These are phyloP conservation scores for Royoungia palumana DNA, from an alignment of 768 basidiomycete genomes.

Conservation along the genomic window DNA sequence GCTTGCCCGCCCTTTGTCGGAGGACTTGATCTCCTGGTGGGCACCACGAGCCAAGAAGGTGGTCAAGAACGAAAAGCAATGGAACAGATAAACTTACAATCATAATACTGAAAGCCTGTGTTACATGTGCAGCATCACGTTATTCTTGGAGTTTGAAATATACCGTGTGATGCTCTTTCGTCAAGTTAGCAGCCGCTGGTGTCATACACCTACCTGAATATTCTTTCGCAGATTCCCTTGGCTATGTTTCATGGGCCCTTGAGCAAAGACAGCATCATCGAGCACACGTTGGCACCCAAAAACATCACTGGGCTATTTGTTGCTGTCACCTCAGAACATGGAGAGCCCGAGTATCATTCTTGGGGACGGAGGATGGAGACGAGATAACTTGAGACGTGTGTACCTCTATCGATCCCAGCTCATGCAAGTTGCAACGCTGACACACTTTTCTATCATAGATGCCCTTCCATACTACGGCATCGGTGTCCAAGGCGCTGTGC, in stretches of 20 bases:
- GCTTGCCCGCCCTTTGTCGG: constrained; percentile 89
- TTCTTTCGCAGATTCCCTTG: constrained; percentile 3
- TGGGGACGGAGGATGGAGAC: constrained; percentile 34
- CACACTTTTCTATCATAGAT: constrained; percentile 26
- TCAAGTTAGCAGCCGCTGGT: too few relatives aligned
- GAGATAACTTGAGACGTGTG: constrained; percentile 34
- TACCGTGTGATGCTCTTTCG: too few relatives aligned
- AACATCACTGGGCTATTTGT: constrained; percentile 33
- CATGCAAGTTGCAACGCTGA: not conserved
- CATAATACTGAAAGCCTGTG: too few relatives aligned
- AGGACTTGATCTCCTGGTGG: constrained; percentile 97
- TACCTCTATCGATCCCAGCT: not conserved
- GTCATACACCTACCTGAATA: constrained; percentile 5
- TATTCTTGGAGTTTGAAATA: too few relatives aligned
- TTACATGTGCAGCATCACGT: too few relatives aligned
- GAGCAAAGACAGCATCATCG: constrained; percentile 7
- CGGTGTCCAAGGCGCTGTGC: constrained; percentile 40
- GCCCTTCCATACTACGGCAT: constrained; percentile 33
- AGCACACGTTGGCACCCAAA: constrained; percentile 13
- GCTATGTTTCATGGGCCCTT: too few relatives aligned
- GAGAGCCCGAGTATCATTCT: constrained; percentile 26
- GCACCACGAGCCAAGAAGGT: constrained; percentile 64
- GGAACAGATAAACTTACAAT: too few relatives aligned
- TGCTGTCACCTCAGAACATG: constrained; percentile 24
- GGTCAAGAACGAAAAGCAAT: too few relatives aligned